Conservation (phyloP, 2,329 filamentous ascomycete genomes). For the Phialophora tarda region DNA sequence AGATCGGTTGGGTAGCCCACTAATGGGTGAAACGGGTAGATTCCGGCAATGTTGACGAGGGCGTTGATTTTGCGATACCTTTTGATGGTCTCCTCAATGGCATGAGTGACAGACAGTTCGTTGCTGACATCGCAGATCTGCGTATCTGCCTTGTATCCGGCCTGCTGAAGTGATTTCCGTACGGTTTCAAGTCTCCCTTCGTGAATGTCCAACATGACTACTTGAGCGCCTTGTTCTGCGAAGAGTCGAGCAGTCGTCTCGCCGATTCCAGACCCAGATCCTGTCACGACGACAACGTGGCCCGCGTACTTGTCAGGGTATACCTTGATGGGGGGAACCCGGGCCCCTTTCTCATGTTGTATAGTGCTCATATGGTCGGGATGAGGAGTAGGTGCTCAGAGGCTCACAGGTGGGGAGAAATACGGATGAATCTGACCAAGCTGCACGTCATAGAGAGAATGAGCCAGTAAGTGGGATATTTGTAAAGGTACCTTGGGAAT, state of each 20-base stretch:
- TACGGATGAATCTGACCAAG: too few relatives aligned
- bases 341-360: conserved; percentile 15
- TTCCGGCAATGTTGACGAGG: conserved; percentile 12
- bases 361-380: neutral
- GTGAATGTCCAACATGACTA: conserved; percentile 38
- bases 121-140: conserved; percentile 38
- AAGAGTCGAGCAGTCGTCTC: conserved; percentile 36
- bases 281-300: conserved; percentile 36
- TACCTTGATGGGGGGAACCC: conserved; percentile 15
- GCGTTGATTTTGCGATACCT: conserved; percentile 19
- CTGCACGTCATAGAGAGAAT: too few relatives aligned
- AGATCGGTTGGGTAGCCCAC: conserved; percentile 8
- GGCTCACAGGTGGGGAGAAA: too few relatives aligned
- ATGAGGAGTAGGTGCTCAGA: neutral
- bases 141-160: conserved; percentile 29
- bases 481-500: too few relatives aligned
- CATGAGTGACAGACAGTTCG: neutral
- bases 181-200: conserved; percentile 34
- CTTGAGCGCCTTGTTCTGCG: conserved; percentile 36
- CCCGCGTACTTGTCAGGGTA: conserved; percentile 24
- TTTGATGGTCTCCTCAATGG: conserved; percentile 14
- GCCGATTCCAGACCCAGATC: conserved; percentile 39
- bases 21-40: conserved; percentile 19
- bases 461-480: too few relatives aligned
- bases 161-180: conserved; percentile 20